A percentile compares a stretch with the other conserved stretches of the same genome.
These are phyloP conservation scores for Saussurea involucrata DNA, from an alignment of 129 eudicot genomes.

Conservation along the genomic window DNA sequence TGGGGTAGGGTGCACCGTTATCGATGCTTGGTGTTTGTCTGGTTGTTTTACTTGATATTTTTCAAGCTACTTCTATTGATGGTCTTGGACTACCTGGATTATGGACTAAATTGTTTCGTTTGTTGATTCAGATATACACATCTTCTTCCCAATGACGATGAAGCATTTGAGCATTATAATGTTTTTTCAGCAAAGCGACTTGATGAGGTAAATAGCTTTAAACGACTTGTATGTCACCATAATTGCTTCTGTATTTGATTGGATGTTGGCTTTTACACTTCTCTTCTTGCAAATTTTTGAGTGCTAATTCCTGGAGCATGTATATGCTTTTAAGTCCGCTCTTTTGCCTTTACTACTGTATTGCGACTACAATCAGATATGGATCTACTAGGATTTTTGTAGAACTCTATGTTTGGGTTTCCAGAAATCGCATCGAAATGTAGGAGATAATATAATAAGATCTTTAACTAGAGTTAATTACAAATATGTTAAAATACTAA, in stretches of 20 bases:
- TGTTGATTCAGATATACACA: constrained; percentile 73
- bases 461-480: neutral
- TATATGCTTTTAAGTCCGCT: neutral
- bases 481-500: neutral
- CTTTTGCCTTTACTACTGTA: neutral
- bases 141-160: constrained; percentile 90
- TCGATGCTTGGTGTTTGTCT: neutral
- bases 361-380: neutral
- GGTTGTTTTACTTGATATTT: neutral
- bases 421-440: neutral
- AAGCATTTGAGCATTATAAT: constrained; percentile 81
- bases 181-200: constrained; percentile 76
- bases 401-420: neutral
- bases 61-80: neutral
- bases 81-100: constrained; percentile 1
- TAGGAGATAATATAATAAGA: neutral
- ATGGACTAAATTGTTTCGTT: neutral
- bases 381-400: neutral
- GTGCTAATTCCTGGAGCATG: neutral
- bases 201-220: constrained; percentile 69
- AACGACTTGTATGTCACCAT: neutral
- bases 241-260: constrained; percentile 2
- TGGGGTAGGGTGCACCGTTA: neutral
- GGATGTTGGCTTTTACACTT: neutral
- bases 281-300: neutral